A percentile compares a stretch with the other conserved stretches of the same genome.
Evolutionary conservation across 148 eudicot genomes (phyloP).

Genomic region (Amaranthus palmeri): DNA sequence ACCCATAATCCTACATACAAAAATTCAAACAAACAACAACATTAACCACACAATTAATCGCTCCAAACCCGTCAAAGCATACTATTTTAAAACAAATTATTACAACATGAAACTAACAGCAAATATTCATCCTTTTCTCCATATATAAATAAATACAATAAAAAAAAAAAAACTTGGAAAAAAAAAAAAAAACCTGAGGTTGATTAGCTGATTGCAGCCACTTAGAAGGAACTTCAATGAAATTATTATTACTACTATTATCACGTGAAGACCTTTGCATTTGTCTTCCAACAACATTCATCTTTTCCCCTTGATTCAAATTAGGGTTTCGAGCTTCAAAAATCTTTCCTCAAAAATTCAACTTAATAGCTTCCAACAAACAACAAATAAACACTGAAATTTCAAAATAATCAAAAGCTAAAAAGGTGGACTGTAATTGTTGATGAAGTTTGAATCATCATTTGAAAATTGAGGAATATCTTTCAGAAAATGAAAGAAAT

Average conservation of each 20-base stretch:
- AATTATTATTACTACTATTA: slow-evolving; percentile 18
- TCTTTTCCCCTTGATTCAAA: slow-evolving; percentile 10
- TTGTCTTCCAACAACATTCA: slow-evolving; percentile 49
- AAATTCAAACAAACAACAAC: background rate
- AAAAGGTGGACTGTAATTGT: slow-evolving; percentile 10
- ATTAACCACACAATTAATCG: slow-evolving; percentile 2
- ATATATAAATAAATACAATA: background rate
- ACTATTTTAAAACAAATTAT: too few species aligned
- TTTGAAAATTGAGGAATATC: slow-evolving; percentile 2
- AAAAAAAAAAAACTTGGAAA: background rate
- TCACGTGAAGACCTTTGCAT: slow-evolving; percentile 51
- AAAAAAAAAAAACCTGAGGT: slow-evolving; percentile 28
- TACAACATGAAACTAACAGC: background rate
- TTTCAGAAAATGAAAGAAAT: background rate
- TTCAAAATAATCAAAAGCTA: background rate
- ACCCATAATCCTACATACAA: slow-evolving; percentile 28
- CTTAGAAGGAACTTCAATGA: slow-evolving; percentile 42
- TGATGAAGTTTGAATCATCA: background rate
- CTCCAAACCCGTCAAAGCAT: too few species aligned
- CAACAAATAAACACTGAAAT: too few species aligned
- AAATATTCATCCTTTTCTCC: background rate
- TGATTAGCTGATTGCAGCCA: slow-evolving; percentile 58
- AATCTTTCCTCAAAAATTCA: background rate
- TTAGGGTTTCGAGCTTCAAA: slow-evolving; percentile 17
- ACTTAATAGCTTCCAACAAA: background rate